Conservation (phyloP, 164 flowering plant species). For the Stephania cephalantha region DNA sequence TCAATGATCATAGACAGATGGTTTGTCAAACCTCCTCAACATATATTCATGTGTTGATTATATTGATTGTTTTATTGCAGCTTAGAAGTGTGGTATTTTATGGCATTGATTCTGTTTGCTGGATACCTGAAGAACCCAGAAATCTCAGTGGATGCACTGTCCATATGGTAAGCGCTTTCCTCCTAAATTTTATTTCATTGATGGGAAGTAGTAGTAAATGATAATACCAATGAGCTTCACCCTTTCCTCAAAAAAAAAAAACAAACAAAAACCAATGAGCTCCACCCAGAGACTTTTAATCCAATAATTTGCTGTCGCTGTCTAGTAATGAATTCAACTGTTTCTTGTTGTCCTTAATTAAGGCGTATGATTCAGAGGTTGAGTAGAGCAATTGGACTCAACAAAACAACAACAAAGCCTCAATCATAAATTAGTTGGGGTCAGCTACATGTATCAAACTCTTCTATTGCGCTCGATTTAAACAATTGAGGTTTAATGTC, state of each 20-base stretch:
- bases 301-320: not conserved
- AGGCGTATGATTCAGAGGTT: not conserved
- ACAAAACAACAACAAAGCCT: too few relatives aligned
- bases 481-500: too few relatives aligned
- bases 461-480: too few relatives aligned
- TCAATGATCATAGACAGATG: not conserved
- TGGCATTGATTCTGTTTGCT: constrained; percentile 63
- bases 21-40: too few relatives aligned
- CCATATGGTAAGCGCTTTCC: constrained; percentile 45
- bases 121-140: constrained; percentile 75
- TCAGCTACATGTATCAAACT: too few relatives aligned
- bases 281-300: not conserved
- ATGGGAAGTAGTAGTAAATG: too few relatives aligned
- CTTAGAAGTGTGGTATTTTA: constrained; percentile 66
- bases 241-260: too few relatives aligned
- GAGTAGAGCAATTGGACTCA: not conserved
- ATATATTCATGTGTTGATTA: not conserved
- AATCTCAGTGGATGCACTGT: constrained; percentile 56
- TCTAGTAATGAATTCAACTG: not conserved
- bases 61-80: constrained; percentile 29
- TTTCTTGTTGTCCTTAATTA: not conserved
- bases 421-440: too few relatives aligned
- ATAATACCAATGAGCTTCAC: too few relatives aligned
- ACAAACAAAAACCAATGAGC: too few relatives aligned
- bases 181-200: not conserved